These are phyloP conservation scores for Rostrohypoxylon terebratum DNA, from an alignment of 495 filamentous ascomycete genomes.

Conservation along the genomic window DNA sequence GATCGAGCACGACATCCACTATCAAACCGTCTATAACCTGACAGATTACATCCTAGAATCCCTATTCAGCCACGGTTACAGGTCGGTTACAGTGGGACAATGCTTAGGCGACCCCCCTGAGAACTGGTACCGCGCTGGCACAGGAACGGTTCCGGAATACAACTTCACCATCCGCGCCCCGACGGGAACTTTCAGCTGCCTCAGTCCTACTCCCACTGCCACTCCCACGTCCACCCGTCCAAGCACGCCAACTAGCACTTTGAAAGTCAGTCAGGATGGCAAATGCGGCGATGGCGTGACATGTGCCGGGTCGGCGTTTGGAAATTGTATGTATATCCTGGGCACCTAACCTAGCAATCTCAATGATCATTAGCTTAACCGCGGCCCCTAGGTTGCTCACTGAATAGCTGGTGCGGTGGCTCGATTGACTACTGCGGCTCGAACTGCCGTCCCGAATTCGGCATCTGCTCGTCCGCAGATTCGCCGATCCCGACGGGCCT, in stretches of 20 bases:
- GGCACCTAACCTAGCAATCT: neutral
- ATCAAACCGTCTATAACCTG: constrained; percentile 80
- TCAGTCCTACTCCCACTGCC: constrained; percentile 35
- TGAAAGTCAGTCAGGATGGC: constrained; percentile 61
- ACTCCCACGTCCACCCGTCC: constrained; percentile 34
- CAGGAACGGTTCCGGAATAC: constrained; percentile 42
- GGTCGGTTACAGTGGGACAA: constrained; percentile 76
- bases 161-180: constrained; percentile 41
- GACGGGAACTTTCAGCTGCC: constrained; percentile 45
- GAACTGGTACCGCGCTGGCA: constrained; percentile 74
- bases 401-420: constrained; percentile 62
- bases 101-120: constrained; percentile 76
- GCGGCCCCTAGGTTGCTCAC: constrained; percentile 52
- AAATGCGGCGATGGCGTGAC: constrained; percentile 64
- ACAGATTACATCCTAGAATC: constrained; percentile 77
- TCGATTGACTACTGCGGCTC: constrained; percentile 62
- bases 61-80: constrained; percentile 68
- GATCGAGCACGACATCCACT: constrained; percentile 84
- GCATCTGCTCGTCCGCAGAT: constrained; percentile 56
- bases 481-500: constrained; percentile 22
- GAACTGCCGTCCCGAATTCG: constrained; percentile 63
- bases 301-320: constrained; percentile 60
- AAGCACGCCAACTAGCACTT: constrained; percentile 44
- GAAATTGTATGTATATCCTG: constrained; percentile 49
- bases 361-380: constrained; percentile 22